Conservation (phyloP, 352 stramenopile genomes). For the Pythium phragmitis region DNA sequence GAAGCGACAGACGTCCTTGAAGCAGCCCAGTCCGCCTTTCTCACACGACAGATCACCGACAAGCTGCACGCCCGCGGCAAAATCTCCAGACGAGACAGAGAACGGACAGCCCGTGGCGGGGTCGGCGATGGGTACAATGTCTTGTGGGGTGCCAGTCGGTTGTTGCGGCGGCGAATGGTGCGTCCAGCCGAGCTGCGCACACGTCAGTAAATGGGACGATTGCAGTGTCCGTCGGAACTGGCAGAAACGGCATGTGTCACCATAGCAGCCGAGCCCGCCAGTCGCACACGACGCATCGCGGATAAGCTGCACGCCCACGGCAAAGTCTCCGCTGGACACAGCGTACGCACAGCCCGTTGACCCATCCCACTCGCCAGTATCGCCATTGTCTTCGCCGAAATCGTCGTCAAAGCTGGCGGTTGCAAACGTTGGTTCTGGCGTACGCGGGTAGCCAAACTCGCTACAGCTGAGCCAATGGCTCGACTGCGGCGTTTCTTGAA, state of each 20-base stretch:
- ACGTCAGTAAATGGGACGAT: conserved; percentile 4
- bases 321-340: conserved; percentile 6
- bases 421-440: conserved; percentile 1
- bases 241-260: conserved; percentile 7
- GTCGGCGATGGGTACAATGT: neutral
- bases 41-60: conserved; percentile 4
- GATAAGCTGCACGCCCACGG: conserved; percentile 8
- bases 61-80: conserved; percentile 6
- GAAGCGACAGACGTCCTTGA: conserved; percentile 12
- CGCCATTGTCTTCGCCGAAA: neutral
- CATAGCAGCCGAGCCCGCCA: conserved; percentile 12
- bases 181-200: neutral
- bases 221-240: conserved; percentile 6
- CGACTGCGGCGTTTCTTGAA: conserved; percentile 5
- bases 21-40: conserved; percentile 7
- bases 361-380: conserved; percentile 21
- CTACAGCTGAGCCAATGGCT: conserved; percentile 1
- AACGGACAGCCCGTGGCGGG: conserved; percentile 13
- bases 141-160: neutral
- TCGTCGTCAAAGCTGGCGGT: conserved; percentile 5
- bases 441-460: conserved; percentile 1
- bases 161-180: neutral
- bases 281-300: conserved; percentile 3
- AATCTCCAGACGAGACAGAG: conserved; percentile 8
- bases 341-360: conserved; percentile 4